phyloP scores from a whole-genome alignment of 352 stramenopile genomes.

The Phytophthora pinifolia region DNA sequence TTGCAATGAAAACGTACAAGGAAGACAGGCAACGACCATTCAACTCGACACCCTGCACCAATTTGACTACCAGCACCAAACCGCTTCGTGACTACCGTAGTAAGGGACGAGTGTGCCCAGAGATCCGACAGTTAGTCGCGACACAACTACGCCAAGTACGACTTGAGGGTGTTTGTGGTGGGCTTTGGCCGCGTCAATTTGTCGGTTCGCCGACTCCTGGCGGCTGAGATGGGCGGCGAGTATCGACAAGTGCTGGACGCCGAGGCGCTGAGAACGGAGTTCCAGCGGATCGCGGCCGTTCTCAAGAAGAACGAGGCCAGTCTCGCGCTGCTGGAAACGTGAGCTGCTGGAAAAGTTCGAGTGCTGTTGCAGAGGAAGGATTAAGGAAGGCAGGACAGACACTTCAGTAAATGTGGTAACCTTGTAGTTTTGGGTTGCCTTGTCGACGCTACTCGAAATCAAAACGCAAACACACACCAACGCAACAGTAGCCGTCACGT shows the following conservation, averaged over 20 bases:
- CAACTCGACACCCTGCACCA: no score
- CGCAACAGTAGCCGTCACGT: neutral
- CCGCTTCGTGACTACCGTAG: no score
- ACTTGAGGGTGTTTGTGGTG: constrained; percentile 43
- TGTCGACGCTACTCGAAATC: constrained; percentile 6
- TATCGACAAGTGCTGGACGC: neutral
- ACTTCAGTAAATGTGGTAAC: no score
- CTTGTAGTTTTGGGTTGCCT: no score
- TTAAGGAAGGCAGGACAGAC: no score
- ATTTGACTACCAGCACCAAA: no score
- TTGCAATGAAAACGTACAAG: no score
- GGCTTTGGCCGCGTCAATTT: constrained; percentile 37
- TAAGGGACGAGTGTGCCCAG: no score
- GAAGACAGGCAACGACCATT: no score
- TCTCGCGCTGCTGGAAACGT: neutral
- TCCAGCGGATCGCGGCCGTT: neutral
- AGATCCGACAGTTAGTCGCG: no score
- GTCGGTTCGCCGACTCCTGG: neutral
- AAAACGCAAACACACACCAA: neutral
- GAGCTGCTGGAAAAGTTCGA: no score
- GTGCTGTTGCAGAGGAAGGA: no score
- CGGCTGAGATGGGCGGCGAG: neutral
- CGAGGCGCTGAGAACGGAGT: neutral
- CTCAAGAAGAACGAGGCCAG: neutral
- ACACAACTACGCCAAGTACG: constrained; percentile 38